Percentiles rank a stretch among this genome's conserved stretches.
phyloP scores from a whole-genome alignment of 1,284 basidiomycete species.

The Ustilago bromivora region DNA sequence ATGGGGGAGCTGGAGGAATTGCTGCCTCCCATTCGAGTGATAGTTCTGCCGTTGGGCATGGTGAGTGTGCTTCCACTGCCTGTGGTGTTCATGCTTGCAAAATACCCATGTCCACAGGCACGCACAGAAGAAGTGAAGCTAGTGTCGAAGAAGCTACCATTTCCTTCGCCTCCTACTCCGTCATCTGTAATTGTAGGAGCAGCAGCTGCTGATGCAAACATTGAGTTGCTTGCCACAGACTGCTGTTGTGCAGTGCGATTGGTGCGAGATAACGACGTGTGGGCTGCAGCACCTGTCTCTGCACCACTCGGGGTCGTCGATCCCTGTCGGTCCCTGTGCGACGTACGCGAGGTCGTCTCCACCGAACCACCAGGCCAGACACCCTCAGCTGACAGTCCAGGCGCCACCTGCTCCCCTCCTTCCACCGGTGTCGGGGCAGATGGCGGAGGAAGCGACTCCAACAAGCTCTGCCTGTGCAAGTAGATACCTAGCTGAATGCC shows the following conservation, averaged over 20 bases:
- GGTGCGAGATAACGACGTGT: neutral
- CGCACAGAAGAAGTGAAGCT: slow-evolving; percentile 39
- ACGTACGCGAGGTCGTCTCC: neutral
- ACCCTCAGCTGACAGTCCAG: neutral
- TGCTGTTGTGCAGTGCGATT: slow-evolving; percentile 13
- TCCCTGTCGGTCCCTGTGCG: slow-evolving; percentile 15
- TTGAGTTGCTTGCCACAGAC: slow-evolving; percentile 13
- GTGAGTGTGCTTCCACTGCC: slow-evolving; percentile 31
- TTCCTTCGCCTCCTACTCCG: slow-evolving; percentile 4
- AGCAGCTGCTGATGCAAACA: slow-evolving; percentile 4
- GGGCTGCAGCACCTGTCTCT: neutral
- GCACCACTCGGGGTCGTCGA: slow-evolving; percentile 15
- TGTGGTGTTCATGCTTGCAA: neutral
- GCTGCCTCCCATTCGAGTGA: slow-evolving; percentile 25
- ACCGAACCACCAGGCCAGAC: slow-evolving; percentile 5
- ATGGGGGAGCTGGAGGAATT: slow-evolving; percentile 1
- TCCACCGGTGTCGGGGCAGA: slow-evolving; percentile 71
- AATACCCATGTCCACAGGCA: slow-evolving; percentile 12
- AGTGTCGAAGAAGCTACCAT: slow-evolving; percentile 40
- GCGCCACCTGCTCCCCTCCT: slow-evolving; percentile 10
- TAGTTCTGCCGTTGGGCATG: slow-evolving; percentile 31
- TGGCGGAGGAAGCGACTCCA: slow-evolving; percentile 73
- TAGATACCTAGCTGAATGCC: slow-evolving; percentile 87
- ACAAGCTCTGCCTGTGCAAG: slow-evolving; percentile 83
- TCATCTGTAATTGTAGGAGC: slow-evolving; percentile 5